These are phyloP conservation scores for Phaeolepiota aurea DNA, from an alignment of 768 basidiomycete genomes.

Conservation along the genomic window DNA sequence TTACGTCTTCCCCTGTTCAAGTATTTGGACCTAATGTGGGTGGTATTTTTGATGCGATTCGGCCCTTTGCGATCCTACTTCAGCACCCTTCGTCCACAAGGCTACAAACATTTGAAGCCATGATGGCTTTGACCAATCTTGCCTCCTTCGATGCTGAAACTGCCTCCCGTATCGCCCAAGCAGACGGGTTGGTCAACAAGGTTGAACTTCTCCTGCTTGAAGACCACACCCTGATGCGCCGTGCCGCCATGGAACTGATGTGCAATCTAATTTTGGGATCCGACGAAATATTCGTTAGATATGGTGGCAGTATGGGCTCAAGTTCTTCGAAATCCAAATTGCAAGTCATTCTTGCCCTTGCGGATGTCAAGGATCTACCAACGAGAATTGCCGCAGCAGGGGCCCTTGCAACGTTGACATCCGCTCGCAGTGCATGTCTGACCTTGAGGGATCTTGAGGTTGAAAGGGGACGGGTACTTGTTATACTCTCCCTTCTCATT, in stretches of 20 bases:
- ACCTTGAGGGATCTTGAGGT: constrained; percentile 56
- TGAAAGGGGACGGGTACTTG: constrained; percentile 56
- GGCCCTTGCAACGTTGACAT: constrained; percentile 75
- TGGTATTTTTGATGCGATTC: constrained; percentile 73
- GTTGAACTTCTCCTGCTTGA: constrained; percentile 73
- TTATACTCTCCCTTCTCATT: constrained; percentile 59
- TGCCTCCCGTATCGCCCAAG: constrained; percentile 57
- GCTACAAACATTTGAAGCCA: constrained; percentile 83
- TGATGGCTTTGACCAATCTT: constrained; percentile 96
- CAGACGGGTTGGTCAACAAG: constrained; percentile 51
- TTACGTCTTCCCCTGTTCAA: constrained; percentile 83
- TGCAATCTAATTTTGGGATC: constrained; percentile 85
- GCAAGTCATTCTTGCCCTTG: constrained; percentile 76
- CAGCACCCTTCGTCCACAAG: constrained; percentile 59
- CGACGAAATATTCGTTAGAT: constrained; percentile 68
- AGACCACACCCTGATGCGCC: constrained; percentile 71
- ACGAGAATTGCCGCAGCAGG: constrained; percentile 90
- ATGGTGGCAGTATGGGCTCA: constrained; percentile 38
- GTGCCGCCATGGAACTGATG: constrained; percentile 84
- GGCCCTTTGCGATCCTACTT: constrained; percentile 70
- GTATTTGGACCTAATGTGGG: constrained; percentile 84
- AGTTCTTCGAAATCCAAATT: constrained; percentile 52
- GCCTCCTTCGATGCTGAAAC: constrained; percentile 67
- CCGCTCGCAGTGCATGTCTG: constrained; percentile 49
- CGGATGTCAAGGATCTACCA: constrained; percentile 76